phyloP scores from a whole-genome alignment of 1,284 basidiomycete species.

The Cutaneotrichosporon sp. region DNA sequence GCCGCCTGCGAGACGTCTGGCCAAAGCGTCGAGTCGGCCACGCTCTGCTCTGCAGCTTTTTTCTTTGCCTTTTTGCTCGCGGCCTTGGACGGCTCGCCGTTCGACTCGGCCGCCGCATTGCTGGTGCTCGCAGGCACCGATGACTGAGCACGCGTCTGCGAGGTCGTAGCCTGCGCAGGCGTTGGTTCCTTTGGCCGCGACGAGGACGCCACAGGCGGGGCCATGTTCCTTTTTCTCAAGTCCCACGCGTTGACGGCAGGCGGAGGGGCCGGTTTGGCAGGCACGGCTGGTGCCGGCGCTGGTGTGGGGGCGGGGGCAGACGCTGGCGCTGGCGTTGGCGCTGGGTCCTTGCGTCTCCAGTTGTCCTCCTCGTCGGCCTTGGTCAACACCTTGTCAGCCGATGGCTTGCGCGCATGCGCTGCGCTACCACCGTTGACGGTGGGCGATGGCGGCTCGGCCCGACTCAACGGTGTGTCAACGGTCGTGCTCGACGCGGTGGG shows the following conservation, averaged over 20 bases:
- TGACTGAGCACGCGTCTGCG: background rate
- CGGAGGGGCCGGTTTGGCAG: constrained; percentile 23
- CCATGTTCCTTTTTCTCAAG: constrained; percentile 28
- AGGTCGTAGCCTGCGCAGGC: constrained; percentile 4
- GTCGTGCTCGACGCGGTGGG: background rate
- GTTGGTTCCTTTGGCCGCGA: background rate
- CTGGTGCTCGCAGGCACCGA: background rate
- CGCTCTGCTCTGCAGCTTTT: constrained; percentile 12
- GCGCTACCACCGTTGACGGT: background rate
- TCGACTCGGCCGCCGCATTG: background rate
- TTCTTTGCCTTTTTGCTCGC: constrained; percentile 17
- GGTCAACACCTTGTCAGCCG: background rate
- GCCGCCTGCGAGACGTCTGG: constrained; percentile 40
- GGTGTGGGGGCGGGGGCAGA: constrained; percentile 7
- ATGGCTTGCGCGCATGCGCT: background rate
- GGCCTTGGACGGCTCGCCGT: background rate
- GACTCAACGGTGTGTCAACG: background rate
- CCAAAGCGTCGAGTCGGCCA: constrained; percentile 34
- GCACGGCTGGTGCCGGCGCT: constrained; percentile 5
- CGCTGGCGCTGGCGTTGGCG: constrained; percentile 6
- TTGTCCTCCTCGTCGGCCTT: constrained; percentile 24
- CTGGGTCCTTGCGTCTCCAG: constrained; percentile 26
- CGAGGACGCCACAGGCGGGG: constrained; percentile 9
- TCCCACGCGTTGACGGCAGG: constrained; percentile 43
- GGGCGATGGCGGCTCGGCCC: background rate